Evolutionary conservation across 495 filamentous ascomycete species (phyloP).

Genomic region (Pseudevernia furfuracea): DNA sequence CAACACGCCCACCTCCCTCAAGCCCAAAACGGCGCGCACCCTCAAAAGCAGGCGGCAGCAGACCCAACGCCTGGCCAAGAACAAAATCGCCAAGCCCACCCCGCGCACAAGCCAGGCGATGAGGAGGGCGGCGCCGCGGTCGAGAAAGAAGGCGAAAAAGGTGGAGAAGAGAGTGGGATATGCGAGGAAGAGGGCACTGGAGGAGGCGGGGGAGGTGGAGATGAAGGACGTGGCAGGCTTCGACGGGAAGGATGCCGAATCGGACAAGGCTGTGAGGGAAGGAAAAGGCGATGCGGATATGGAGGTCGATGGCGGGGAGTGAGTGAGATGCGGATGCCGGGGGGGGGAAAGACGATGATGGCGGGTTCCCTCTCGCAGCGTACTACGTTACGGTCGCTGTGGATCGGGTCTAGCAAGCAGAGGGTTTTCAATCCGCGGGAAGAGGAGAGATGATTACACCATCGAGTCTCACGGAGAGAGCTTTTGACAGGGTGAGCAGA

Average conservation of each 20-base stretch:
- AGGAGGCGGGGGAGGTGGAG: slow-evolving; percentile 23
- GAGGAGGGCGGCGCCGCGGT: slow-evolving; percentile 18
- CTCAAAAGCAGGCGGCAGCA: slow-evolving; percentile 23
- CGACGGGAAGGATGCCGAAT: slow-evolving; percentile 1
- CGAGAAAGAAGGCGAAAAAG: slow-evolving; percentile 25
- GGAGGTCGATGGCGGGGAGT: slow-evolving; percentile 14
- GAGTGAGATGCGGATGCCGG: not conserved
- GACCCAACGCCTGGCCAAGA: slow-evolving; percentile 13
- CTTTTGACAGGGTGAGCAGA: not conserved
- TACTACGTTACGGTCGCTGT: not conserved
- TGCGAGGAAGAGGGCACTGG: slow-evolving; percentile 18
- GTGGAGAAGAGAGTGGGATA: slow-evolving; percentile 21
- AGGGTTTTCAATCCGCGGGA: not conserved
- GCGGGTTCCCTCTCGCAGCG: not conserved
- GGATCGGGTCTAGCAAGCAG: not conserved
- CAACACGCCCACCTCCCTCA: slow-evolving; percentile 22
- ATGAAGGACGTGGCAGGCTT: slow-evolving; percentile 24
- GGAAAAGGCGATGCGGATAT: slow-evolving; percentile 6
- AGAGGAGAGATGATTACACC: not conserved
- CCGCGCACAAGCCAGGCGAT: slow-evolving; percentile 25
- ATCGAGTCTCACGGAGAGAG: not conserved
- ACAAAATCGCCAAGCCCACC: slow-evolving; percentile 16
- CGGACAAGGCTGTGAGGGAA: not conserved
- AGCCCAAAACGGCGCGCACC: slow-evolving; percentile 19
- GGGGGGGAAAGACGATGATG: not conserved